Evolutionary conservation across 176 grass and related monocot species (phyloP).

Genomic region (Zizania latifolia): DNA sequence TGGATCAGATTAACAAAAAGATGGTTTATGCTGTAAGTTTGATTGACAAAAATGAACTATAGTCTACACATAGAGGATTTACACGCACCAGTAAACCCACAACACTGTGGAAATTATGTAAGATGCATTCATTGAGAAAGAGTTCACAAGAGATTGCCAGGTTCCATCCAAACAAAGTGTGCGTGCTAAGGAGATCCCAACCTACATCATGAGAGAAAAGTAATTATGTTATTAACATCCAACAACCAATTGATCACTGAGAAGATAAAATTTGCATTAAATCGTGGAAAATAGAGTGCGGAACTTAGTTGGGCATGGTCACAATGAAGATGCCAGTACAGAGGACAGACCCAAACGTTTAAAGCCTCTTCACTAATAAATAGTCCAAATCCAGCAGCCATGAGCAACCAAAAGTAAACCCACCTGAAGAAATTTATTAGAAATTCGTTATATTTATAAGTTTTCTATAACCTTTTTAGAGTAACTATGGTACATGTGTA

Average conservation of each 20-base stretch:
- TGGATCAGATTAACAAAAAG: neutral
- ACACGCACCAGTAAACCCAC: conserved; percentile 88
- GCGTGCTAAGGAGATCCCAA: conserved; percentile 82
- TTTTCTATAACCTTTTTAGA: neutral
- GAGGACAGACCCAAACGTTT: conserved; percentile 93
- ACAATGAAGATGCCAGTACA: conserved; percentile 55
- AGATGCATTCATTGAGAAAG: conserved; percentile 65
- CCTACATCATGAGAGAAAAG: conserved; percentile 41
- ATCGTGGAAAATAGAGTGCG: neutral
- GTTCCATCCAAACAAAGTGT: conserved; percentile 72
- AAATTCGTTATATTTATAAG: neutral
- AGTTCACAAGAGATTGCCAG: conserved; percentile 62
- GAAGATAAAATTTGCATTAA: neutral
- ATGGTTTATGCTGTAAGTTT: neutral
- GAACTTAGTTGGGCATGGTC: conserved; percentile 30
- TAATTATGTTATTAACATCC: neutral
- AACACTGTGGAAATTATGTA: conserved; percentile 74
- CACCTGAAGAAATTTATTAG: conserved; percentile 49
- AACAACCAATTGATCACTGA: neutral
- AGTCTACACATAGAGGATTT: conserved; percentile 12
- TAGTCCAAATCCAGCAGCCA: conserved; percentile 83
- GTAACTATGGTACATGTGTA: neutral
- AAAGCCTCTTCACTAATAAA: conserved; percentile 90
- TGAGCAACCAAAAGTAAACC: conserved; percentile 91
- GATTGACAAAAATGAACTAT: neutral